Evolutionary conservation across 805 yeast genomes (phyloP), one percentile per base, ranked within the genome.

Genomic region (Candida nonsorbophila): DNA sequence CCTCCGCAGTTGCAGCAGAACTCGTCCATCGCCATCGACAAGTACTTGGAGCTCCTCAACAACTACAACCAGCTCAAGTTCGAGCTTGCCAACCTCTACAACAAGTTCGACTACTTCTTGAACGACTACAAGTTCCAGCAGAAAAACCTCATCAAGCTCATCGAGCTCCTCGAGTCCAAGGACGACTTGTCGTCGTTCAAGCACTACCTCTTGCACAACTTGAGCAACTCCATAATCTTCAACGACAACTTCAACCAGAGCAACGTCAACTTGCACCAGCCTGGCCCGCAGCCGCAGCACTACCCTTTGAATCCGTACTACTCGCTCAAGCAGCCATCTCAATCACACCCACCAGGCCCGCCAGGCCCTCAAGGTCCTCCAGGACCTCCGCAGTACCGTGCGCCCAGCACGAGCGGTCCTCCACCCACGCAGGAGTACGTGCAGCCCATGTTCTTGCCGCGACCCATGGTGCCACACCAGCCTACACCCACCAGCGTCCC

Each of bases 301-400:
- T 54, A 52, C 30, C 55, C 64, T 2, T 36, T 60, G 24, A 53
- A 61, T 28, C 62, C 67, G 1, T 54, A 58, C 29, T 58, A 51
- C 44, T 40, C 53, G 19, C 44, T 55, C 36, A 49, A 19, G 33
- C 29, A 8, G 32, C 29, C 22, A 33, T 37, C 29, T 20, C 40
- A 17, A 34, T 36, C 24, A 29, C n/a, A n/a, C n/a, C n/a, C n/a
- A n/a, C n/a, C n/a, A n/a, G n/a, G n/a, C n/a, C n/a, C n/a, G n/a
- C n/a, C n/a, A n/a, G n/a, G n/a, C n/a, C n/a, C n/a, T n/a, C n/a
- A n/a, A n/a, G n/a, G n/a, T n/a, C n/a, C n/a, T n/a, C n/a, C n/a
- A n/a, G n/a, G n/a, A n/a, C n/a, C n/a, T n/a, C n/a, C n/a, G n/a
- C n/a, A n/a, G n/a, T n/a, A n/a, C n/a, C n/a, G n/a, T n/a, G n/a